A percentile compares a stretch with the other conserved stretches of the same genome.
Conservation (phyloP, 371 early-diverging fungal genomes). For the Apophysomyces variabilis region DNA sequence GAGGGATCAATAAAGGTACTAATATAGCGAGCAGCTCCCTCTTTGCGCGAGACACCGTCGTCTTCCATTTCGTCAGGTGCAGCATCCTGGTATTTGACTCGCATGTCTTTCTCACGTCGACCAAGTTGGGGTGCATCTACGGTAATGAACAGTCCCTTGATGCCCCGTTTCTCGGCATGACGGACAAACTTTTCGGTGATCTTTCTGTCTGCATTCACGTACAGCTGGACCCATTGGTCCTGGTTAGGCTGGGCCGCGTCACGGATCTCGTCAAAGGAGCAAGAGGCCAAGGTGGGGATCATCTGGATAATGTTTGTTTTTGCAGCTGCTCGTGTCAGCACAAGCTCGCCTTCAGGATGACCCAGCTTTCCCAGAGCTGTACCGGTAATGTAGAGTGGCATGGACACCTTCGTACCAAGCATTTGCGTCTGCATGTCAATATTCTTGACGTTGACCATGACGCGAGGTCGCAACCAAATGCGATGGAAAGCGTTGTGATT, state of each 20-base stretch:
- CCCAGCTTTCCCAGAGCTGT: constrained; percentile 75
- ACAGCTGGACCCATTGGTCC: constrained; percentile 85
- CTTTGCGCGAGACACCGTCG: constrained; percentile 35
- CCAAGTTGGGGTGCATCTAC: constrained; percentile 89
- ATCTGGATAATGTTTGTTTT: constrained; percentile 56
- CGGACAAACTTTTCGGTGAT: constrained; percentile 72
- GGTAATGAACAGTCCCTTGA: constrained; percentile 84
- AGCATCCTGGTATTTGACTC: constrained; percentile 59
- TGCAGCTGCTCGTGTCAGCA: constrained; percentile 64
- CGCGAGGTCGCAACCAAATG: constrained; percentile 75
- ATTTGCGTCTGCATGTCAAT: constrained; percentile 65
- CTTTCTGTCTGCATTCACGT: constrained; percentile 83
- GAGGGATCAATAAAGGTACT: constrained; percentile 76
- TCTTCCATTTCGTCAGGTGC: constrained; percentile 34
- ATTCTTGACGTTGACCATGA: constrained; percentile 73
- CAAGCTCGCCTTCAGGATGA: constrained; percentile 76
- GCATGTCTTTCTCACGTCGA: constrained; percentile 86
- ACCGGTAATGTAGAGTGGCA: constrained; percentile 60
- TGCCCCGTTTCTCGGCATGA: constrained; percentile 81
- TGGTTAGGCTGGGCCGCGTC: constrained; percentile 44
- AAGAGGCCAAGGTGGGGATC: constrained; percentile 79
- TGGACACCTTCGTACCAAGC: constrained; percentile 59
- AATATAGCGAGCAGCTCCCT: constrained; percentile 80
- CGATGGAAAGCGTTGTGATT: constrained; percentile 78
- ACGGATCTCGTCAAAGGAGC: constrained; percentile 65